Conservation (phyloP, 2,329 filamentous ascomycete genomes). For the Grosmannia clavigera region DNA sequence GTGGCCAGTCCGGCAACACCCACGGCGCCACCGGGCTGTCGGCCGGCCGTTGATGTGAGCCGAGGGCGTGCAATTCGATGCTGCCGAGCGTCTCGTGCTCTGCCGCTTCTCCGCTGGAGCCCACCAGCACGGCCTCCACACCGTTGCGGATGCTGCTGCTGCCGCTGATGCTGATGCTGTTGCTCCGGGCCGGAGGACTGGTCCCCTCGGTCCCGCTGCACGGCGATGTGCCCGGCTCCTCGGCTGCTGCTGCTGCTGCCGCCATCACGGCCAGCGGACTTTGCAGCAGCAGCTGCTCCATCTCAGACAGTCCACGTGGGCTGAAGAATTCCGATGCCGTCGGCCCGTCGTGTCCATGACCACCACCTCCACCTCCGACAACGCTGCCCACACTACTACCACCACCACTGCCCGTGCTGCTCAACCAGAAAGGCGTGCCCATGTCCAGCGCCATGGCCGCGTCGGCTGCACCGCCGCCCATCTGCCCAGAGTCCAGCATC, state of each 20-base stretch:
- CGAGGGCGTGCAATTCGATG: not conserved
- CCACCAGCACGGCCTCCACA: not conserved
- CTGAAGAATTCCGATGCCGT: not conserved
- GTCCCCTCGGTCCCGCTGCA: not conserved
- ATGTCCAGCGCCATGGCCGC: not conserved
- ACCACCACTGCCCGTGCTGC: not conserved
- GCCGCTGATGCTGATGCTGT: not conserved
- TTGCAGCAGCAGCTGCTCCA: conserved; percentile 2
- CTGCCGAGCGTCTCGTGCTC: not conserved
- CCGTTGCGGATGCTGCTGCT: not conserved
- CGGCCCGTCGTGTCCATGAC: too few species aligned
- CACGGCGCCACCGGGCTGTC: not conserved
- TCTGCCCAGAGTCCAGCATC: not conserved
- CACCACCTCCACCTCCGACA: not conserved
- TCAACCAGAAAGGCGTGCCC: conserved; percentile 1
- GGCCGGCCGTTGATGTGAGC: not conserved
- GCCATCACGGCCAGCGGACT: not conserved
- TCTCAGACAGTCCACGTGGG: not conserved
- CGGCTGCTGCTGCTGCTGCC: not conserved
- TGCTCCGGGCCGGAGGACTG: not conserved
- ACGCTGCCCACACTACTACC: not conserved
- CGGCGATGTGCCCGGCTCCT: not conserved
- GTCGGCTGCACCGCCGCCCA: not conserved
- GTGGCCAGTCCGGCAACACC: conserved; percentile 4
- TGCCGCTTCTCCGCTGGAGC: not conserved